Evolutionary conservation across 139 green algal genomes (phyloP).

Genomic region (Auxenochlorella protothecoides): DNA sequence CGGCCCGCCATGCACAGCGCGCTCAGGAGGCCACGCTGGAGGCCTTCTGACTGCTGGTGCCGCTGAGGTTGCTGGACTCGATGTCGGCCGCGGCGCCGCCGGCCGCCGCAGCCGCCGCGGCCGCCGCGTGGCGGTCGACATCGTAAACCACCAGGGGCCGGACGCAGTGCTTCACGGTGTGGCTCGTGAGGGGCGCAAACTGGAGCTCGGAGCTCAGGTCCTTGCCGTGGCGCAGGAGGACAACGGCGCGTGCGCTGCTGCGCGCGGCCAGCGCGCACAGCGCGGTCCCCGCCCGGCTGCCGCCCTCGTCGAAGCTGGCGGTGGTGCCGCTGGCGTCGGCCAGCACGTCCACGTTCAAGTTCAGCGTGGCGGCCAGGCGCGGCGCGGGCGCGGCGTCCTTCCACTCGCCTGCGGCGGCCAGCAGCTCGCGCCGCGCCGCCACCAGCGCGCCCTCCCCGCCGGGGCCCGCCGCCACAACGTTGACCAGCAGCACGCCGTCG

Average conservation of each 20-base stretch:
- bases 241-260: constrained; percentile 9
- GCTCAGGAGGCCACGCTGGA: too few relatives aligned
- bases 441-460: constrained; percentile 10
- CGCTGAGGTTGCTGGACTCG: too few relatives aligned
- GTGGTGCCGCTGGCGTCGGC: too few relatives aligned
- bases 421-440: constrained; percentile 12
- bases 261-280: constrained; percentile 4
- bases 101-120: background rate
- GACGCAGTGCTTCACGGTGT: constrained; percentile 15
- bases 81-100: too few relatives aligned
- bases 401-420: constrained; percentile 12
- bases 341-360: constrained; percentile 18
- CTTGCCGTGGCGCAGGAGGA: constrained; percentile 17
- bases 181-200: constrained; percentile 20
- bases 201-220: constrained; percentile 25
- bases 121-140: background rate
- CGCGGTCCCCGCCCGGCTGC: background rate
- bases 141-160: constrained; percentile 13
- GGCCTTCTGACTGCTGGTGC: too few relatives aligned
- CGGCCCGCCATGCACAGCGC: too few relatives aligned
- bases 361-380: constrained; percentile 6
- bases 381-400: constrained; percentile 3
- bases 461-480: constrained; percentile 3
- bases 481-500: constrained; percentile 11
- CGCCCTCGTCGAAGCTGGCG: too few relatives aligned